Conservation (phyloP, 139 green algal species). For the Klebsormidium nitens region DNA sequence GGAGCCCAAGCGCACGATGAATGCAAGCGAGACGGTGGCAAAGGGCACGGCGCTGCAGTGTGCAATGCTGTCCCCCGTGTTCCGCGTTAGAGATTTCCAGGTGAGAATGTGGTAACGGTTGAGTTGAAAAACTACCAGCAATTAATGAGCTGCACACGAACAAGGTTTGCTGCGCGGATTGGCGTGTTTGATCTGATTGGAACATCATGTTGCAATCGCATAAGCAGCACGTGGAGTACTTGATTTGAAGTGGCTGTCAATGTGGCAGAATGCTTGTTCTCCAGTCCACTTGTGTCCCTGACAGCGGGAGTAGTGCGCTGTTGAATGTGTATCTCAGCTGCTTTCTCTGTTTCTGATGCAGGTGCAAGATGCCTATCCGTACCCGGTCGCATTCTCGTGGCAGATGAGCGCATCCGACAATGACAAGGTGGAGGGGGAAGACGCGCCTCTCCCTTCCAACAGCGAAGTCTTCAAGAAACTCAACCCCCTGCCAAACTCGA, state of each 20-base stretch:
- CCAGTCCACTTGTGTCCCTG: neutral
- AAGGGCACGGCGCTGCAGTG: slow-evolving; percentile 90
- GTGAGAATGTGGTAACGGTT: too few relatives aligned
- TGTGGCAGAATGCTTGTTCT: too few relatives aligned
- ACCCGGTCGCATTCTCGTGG: slow-evolving; percentile 75
- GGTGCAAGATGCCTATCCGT: slow-evolving; percentile 82
- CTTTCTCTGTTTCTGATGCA: slow-evolving; percentile 12
- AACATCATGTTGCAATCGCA: too few relatives aligned
- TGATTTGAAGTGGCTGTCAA: too few relatives aligned
- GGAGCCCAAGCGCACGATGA: slow-evolving; percentile 78
- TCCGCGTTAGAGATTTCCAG: slow-evolving; percentile 95
- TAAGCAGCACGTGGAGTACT: too few relatives aligned
- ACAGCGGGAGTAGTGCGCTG: neutral
- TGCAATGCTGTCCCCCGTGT: slow-evolving; percentile 95
- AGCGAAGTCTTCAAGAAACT: slow-evolving; percentile 32
- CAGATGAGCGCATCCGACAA: slow-evolving; percentile 42
- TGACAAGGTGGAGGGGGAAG: slow-evolving; percentile 46
- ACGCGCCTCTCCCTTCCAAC: too few relatives aligned
- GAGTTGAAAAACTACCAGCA: too few relatives aligned
- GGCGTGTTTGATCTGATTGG: too few relatives aligned
- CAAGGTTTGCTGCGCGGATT: too few relatives aligned
- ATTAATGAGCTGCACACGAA: too few relatives aligned
- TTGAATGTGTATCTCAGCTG: neutral
- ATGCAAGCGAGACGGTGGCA: slow-evolving; percentile 89
- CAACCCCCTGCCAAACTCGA: slow-evolving; percentile 71